Conservation (phyloP, 2,329 filamentous ascomycete genomes). For the Fusarium euwallaceae region DNA sequence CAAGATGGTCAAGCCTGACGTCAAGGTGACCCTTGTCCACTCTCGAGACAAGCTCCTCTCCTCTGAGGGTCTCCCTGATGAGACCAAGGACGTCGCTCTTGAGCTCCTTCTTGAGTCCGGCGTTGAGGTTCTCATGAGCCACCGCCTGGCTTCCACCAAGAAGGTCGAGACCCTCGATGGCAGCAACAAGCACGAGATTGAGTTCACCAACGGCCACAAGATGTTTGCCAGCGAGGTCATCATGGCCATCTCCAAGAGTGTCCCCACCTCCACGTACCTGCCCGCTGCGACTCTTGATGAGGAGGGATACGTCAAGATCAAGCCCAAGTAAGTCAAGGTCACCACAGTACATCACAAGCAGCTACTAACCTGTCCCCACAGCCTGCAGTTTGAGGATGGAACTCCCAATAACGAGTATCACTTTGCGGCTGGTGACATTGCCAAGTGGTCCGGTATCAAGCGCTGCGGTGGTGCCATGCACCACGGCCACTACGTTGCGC, state of each 20-base stretch:
- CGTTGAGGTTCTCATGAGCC: slow-evolving; percentile 74
- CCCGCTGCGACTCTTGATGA: slow-evolving; percentile 69
- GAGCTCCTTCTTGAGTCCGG: slow-evolving; percentile 71
- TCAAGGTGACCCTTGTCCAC: slow-evolving; percentile 80
- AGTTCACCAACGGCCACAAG: slow-evolving; percentile 70
- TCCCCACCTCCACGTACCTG: slow-evolving; percentile 74
- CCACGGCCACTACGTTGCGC: slow-evolving; percentile 74
- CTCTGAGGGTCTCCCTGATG: slow-evolving; percentile 77
- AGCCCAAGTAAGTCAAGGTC: slow-evolving; percentile 59
- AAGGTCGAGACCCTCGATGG: slow-evolving; percentile 61
- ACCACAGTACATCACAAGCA: neutral
- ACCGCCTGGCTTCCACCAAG: slow-evolving; percentile 66
- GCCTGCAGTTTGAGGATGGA: slow-evolving; percentile 66
- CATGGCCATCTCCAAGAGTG: slow-evolving; percentile 75
- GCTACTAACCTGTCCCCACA: slow-evolving; percentile 41
- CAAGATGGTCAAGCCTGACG: slow-evolving; percentile 73
- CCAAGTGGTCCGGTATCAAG: slow-evolving; percentile 82
- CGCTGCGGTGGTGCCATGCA: slow-evolving; percentile 82
- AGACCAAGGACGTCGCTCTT: slow-evolving; percentile 74
- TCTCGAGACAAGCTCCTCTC: slow-evolving; percentile 79
- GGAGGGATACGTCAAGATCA: slow-evolving; percentile 75
- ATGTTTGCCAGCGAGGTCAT: slow-evolving; percentile 75
- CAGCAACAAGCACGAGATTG: slow-evolving; percentile 60
- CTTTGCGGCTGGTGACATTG: slow-evolving; percentile 78
- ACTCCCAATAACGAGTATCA: slow-evolving; percentile 71